phyloP scores from a whole-genome alignment of 106 monocot species.

The Agapanthus africanus region DNA sequence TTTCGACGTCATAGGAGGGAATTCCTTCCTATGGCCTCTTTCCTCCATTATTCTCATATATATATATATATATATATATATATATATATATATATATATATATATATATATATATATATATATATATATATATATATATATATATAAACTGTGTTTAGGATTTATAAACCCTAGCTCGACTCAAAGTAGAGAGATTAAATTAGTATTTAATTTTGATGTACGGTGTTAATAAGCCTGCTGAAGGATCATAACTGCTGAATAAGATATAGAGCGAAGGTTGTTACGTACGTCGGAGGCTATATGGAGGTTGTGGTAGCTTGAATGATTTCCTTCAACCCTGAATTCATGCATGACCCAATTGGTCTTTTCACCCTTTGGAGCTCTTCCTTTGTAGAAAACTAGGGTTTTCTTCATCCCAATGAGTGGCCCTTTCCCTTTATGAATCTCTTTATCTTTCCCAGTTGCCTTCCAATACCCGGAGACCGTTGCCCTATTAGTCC shows the following conservation, averaged over 20 bases:
- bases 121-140: too few species aligned
- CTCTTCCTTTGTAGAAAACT: conserved; percentile 72
- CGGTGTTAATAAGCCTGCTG: background rate
- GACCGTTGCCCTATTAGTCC: conserved; percentile 69
- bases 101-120: too few species aligned
- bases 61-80: too few species aligned
- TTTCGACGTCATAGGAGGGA: too few species aligned
- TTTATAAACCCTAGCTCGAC: background rate
- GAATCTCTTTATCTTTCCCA: conserved; percentile 81
- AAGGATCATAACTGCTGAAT: background rate
- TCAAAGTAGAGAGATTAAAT: background rate
- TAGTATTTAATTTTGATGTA: background rate
- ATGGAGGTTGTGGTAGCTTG: background rate
- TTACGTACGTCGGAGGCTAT: background rate
- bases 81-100: too few species aligned
- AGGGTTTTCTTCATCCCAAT: conserved; percentile 92
- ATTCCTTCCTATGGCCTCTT: too few species aligned
- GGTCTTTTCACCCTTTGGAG: conserved; percentile 68
- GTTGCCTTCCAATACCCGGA: conserved; percentile 89
- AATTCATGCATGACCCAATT: conserved; percentile 94
- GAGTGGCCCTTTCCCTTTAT: conserved; percentile 17
- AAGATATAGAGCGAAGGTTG: background rate
- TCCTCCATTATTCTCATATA: too few species aligned
- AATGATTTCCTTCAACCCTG: conserved; percentile 36
- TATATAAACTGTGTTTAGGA: background rate